phyloP scores from a whole-genome alignment of 768 basidiomycete species.

The Boletus barrowsii region DNA sequence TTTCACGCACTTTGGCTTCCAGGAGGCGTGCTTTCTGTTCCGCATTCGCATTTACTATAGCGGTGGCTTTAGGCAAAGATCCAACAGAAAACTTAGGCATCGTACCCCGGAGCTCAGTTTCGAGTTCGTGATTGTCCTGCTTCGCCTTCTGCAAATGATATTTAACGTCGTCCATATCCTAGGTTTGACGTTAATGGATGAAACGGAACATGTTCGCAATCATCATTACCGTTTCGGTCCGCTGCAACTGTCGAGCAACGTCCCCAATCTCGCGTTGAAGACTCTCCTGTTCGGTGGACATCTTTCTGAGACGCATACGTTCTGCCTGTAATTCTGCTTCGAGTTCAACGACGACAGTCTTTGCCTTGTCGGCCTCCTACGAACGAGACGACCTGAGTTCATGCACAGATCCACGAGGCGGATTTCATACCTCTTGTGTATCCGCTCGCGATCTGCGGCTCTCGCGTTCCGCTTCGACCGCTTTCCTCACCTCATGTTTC shows the following conservation, averaged over 20 bases:
- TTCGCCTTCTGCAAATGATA: slow-evolving; percentile 65
- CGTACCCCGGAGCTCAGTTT: slow-evolving; percentile 70
- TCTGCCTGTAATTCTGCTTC: slow-evolving; percentile 72
- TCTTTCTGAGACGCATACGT: slow-evolving; percentile 57
- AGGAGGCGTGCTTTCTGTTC: slow-evolving; percentile 75
- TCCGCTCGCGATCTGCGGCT: slow-evolving; percentile 47
- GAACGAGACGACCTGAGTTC: background rate
- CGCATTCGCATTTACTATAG: slow-evolving; percentile 55
- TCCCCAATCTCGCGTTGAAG: slow-evolving; percentile 64
- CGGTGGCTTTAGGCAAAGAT: background rate
- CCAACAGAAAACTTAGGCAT: background rate
- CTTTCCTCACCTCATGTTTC: slow-evolving; percentile 56
- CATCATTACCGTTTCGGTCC: slow-evolving; percentile 62
- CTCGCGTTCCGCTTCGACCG: slow-evolving; percentile 49
- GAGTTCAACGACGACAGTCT: slow-evolving; percentile 60
- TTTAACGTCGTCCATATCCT: slow-evolving; percentile 82
- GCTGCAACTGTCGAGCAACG: slow-evolving; percentile 58
- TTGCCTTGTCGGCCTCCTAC: slow-evolving; percentile 73
- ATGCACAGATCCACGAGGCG: background rate
- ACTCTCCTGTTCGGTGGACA: slow-evolving; percentile 61
- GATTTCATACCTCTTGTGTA: slow-evolving; percentile 49
- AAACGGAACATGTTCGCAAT: background rate
- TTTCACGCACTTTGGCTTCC: slow-evolving; percentile 66
- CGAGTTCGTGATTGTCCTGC: slow-evolving; percentile 69
- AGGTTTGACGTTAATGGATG: slow-evolving; percentile 3